Base-by-base conservation (phyloP, 108 stramenopile genomes). In the Cyclotella distinguenda region DNA sequence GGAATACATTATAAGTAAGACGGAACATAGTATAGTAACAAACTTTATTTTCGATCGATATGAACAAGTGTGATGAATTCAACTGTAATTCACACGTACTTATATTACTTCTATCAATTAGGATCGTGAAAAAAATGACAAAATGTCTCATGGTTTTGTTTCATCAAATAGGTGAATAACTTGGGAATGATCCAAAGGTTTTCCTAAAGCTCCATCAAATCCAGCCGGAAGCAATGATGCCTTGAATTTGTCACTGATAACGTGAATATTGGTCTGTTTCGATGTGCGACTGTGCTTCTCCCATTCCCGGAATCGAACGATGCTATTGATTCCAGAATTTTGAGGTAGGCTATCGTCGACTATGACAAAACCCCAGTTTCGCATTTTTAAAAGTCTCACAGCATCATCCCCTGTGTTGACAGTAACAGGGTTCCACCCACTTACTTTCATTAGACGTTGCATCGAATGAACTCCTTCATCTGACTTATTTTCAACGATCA, bases 291-390 rank as follows among this genome's bases (percentile, higher is more conserved):
- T 82, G 21, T 63, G 56, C 23, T 47, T 80, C 62, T 87, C 86
- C 86, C 86, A 87, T 8, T 69, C 79, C 23, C 86, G 82, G 64
- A 87, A 84, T 7, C 71, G 70, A 0, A 64, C 51, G 33, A 83
- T 64, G 27, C 79, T 74, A 50, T 57, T 54, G 1, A 72, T 38
- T 18, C 75, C 72, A 26, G 71, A 65, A 32, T 62, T 62, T 15
- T 31, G 21, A 18, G 76, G 80, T 25, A 87, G 43, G 15, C 74
- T 69, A 28, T 84, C 76, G 34, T 84, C 83, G 13, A 87, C 53
- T 2, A 87, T 64, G 8, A 87, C 83, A 12, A 72, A 42, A 30
- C 80, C 82, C 79, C 82, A 87, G 33, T 84, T 87, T 23, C 84
- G 61, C 68, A 80, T 78, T 42, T 85, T 88, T 49, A 88, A 51